Percentiles rank a stretch among this genome's conserved stretches.
These are phyloP conservation scores for Candida vartiovaarae DNA, from an alignment of 805 yeast species.

Conservation along the genomic window DNA sequence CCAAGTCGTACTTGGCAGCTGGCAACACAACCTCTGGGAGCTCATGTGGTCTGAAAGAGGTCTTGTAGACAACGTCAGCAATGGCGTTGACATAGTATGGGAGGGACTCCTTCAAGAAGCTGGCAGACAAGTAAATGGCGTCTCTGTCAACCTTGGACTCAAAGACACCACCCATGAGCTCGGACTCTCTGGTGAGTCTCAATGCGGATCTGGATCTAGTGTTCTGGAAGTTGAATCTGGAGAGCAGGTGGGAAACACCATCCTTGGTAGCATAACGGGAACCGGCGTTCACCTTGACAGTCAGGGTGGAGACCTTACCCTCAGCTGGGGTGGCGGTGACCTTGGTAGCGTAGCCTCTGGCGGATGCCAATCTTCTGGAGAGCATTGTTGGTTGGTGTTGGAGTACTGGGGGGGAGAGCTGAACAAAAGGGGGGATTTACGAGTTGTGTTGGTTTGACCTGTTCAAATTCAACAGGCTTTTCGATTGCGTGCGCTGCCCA, in stretches of 20 bases:
- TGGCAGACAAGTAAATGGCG: slow-evolving; percentile 68
- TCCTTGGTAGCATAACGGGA: slow-evolving; percentile 62
- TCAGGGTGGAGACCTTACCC: slow-evolving; percentile 64
- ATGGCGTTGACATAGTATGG: slow-evolving; percentile 88
- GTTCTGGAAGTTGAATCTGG: slow-evolving; percentile 79
- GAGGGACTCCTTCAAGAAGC: slow-evolving; percentile 78
- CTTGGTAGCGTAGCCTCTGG: slow-evolving; percentile 34
- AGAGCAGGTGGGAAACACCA: slow-evolving; percentile 81
- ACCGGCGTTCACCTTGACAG: slow-evolving; percentile 83
- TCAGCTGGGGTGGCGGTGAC: slow-evolving; percentile 47
- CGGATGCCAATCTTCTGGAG: slow-evolving; percentile 23
- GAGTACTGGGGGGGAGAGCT: background rate
- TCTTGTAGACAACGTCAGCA: slow-evolving; percentile 62
- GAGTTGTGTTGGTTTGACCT: background rate
- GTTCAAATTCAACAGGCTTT: no score
- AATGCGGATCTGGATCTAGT: slow-evolving; percentile 79
- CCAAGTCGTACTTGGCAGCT: slow-evolving; percentile 57
- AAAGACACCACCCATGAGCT: slow-evolving; percentile 83
- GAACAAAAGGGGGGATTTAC: background rate
- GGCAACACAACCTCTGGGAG: slow-evolving; percentile 77
- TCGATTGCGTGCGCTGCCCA: background rate
- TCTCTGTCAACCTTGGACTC: slow-evolving; percentile 74
- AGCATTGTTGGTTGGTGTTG: slow-evolving; percentile 11
- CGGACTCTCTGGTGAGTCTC: slow-evolving; percentile 91
- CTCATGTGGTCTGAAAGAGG: slow-evolving; percentile 80